phyloP scores from a whole-genome alignment of 257 asterid species.

The Lantana camara region DNA sequence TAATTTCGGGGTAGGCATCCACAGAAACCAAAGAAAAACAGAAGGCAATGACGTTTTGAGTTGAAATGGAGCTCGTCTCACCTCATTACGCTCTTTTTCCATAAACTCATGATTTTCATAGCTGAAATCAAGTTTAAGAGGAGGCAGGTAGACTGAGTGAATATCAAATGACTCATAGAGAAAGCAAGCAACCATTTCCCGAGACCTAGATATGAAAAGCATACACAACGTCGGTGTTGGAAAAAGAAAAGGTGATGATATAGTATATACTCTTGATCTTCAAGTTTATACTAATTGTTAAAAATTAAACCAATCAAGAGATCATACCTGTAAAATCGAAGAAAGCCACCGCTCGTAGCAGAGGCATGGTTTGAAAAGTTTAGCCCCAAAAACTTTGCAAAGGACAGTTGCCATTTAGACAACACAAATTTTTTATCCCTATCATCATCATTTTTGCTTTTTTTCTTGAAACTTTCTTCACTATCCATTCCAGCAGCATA shows the following conservation, averaged over 20 bases:
- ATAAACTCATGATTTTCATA: slow-evolving; percentile 84
- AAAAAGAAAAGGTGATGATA: too few relatives aligned
- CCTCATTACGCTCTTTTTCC: slow-evolving; percentile 70
- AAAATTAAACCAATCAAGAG: slow-evolving; percentile 26
- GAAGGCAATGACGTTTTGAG: background rate
- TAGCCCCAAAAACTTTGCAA: slow-evolving; percentile 97
- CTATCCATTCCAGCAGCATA: too few relatives aligned
- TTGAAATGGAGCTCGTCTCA: slow-evolving; percentile 29
- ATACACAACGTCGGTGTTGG: slow-evolving; percentile 1
- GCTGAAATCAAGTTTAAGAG: slow-evolving; percentile 73
- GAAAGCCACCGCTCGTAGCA: slow-evolving; percentile 96
- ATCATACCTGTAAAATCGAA: slow-evolving; percentile 90
- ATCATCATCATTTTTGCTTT: too few relatives aligned
- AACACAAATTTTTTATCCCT: too few relatives aligned
- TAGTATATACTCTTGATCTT: slow-evolving; percentile 13
- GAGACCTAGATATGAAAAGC: slow-evolving; percentile 57
- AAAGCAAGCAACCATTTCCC: slow-evolving; percentile 97
- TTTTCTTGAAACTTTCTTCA: too few relatives aligned
- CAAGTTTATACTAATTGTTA: slow-evolving; percentile 6
- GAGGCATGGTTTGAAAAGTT: slow-evolving; percentile 98
- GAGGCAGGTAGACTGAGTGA: slow-evolving; percentile 87
- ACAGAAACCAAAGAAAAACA: background rate
- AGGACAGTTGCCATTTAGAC: slow-evolving; percentile 95
- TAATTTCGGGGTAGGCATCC: slow-evolving; percentile 15
- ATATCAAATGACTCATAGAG: slow-evolving; percentile 95